A percentile compares a stretch with the other conserved stretches of the same genome.
These are phyloP conservation scores for Backusella tarrabulga DNA, from an alignment of 192 early-diverging fungal species.

Conservation along the genomic window DNA sequence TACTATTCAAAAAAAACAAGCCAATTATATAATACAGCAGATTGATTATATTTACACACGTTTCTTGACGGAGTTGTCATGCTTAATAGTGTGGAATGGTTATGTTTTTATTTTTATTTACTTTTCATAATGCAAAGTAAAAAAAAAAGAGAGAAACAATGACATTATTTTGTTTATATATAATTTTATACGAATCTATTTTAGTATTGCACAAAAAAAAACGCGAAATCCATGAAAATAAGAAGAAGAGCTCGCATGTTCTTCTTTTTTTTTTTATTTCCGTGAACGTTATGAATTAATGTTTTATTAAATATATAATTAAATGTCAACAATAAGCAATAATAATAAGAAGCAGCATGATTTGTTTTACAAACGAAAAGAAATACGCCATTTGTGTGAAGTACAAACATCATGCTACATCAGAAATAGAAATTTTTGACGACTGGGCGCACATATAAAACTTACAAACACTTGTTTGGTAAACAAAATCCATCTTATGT, in stretches of 20 bases:
- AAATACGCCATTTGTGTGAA: conserved; percentile 1
- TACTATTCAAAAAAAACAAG: background rate
- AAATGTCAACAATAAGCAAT: background rate
- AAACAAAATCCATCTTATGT: background rate
- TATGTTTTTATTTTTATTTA: too few species aligned
- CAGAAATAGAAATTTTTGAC: background rate
- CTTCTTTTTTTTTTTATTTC: background rate
- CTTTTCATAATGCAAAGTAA: too few species aligned
- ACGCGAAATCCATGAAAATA: background rate
- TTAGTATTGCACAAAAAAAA: background rate
- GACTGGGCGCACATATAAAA: background rate
- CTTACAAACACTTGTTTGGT: background rate
- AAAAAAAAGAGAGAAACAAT: background rate
- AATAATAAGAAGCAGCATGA: background rate
- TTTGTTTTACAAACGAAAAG: conserved; percentile 1
- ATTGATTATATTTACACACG: background rate
- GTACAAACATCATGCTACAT: background rate
- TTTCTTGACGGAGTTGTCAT: background rate
- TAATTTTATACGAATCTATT: background rate
- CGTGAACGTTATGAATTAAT: background rate
- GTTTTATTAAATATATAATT: background rate
- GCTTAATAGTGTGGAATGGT: background rate
- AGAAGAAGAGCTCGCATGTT: background rate
- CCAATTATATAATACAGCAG: background rate
- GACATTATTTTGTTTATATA: background rate